Evolutionary conservation across 139 green algal genomes (phyloP), one percentile per base, ranked within the genome.

Genomic region (Choricystis sp.): DNA sequence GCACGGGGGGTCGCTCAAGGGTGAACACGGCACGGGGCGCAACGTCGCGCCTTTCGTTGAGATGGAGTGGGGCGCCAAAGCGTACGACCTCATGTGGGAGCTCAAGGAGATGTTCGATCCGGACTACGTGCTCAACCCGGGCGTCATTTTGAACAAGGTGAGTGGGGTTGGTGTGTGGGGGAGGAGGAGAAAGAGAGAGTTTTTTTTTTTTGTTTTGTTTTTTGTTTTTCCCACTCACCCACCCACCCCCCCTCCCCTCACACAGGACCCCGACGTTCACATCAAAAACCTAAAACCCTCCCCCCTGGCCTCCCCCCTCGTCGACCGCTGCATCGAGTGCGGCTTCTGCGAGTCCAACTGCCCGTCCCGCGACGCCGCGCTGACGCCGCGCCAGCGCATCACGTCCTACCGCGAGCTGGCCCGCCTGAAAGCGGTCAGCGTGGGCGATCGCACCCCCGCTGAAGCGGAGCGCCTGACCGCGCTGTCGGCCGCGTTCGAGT

Each of bases 321-420:
- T 94, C 56, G 78, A 95, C 78, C 79, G 73, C 66, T 98, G 91
- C 87, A 98, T 98, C 67, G 91, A 98, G 84, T 98, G 91, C 77
- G 91, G 91, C 56, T 98, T 98, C 81, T 98, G 91, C 72, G 91
- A 98, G 82, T 86, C 71, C 74, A 96, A 96, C 80, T 98, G 91
- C 87, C 91, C 91, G 57, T 87, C 77, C 31, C 73, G 76, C 25
- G 91, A 98, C 74, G 57, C 95, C 59, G 92, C 85, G 2, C 79
- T 98, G 40, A 98, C 91, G 9, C 91, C 91, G 9, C 81, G 90
- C 49, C 89, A 96, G 82, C 86, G 90, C 76, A 96, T 97, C 74
- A 86, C 88, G 9, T 79, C 84, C 4, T 94, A 82, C 76, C 81
- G 87, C 55, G 91, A 98, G 82, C 89, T 98, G 65, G 73, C 65